Conservation (phyloP, 164 flowering plant genomes). For the Nymphaea thermarum region DNA sequence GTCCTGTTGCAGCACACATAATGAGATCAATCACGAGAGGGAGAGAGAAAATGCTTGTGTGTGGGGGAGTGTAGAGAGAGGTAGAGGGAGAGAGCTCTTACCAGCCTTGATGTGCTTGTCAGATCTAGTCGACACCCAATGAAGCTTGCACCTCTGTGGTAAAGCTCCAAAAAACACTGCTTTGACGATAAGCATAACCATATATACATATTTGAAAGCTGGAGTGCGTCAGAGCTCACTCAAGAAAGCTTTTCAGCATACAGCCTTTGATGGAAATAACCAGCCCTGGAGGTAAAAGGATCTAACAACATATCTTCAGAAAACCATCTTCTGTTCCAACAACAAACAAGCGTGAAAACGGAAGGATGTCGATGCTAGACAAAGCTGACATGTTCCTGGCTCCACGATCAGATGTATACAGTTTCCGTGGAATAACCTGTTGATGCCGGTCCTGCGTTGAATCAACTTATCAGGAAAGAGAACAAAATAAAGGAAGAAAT, state of each 20-base stretch:
- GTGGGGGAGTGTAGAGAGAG: neutral
- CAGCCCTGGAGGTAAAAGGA: neutral
- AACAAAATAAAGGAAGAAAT: neutral
- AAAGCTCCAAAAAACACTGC: neutral
- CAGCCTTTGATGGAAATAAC: neutral
- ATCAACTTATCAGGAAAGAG: neutral
- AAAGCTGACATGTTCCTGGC: conserved; percentile 47
- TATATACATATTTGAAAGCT: neutral
- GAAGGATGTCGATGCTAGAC: conserved; percentile 70
- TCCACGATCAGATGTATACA: conserved; percentile 54
- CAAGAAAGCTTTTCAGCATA: neutral
- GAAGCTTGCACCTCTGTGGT: neutral
- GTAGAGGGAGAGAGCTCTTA: neutral
- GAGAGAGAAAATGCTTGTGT: too few species aligned
- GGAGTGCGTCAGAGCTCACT: neutral
- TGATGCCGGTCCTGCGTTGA: conserved; percentile 47
- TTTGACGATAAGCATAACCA: neutral
- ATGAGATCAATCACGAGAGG: too few species aligned
- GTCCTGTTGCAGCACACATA: too few species aligned
- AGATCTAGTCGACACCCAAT: neutral
- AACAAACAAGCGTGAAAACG: conserved; percentile 76
- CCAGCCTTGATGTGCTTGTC: neutral
- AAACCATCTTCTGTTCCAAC: conserved; percentile 94
- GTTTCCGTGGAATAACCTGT: conserved; percentile 44
- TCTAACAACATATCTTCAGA: conserved; percentile 67